Base-by-base conservation (phyloP, 805 yeast species). In the Cephaloascus fragrans region DNA sequence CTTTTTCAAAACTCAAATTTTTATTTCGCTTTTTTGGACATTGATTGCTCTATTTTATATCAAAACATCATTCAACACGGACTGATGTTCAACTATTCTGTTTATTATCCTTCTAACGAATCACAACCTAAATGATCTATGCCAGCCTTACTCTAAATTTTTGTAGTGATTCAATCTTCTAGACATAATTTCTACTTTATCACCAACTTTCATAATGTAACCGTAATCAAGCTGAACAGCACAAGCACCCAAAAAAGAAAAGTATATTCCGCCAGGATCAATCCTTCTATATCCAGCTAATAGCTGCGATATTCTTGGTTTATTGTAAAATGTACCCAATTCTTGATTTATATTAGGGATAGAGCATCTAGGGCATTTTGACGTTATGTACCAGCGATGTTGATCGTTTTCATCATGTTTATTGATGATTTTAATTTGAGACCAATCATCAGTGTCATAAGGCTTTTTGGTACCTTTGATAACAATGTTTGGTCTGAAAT, bases 111-210 rank as follows among this genome's bases (percentile, higher is more conserved):
- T n/a, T n/a, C n/a, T n/a, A n/a, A n/a, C n/a, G n/a, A n/a, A n/a
- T n/a, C n/a, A n/a, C n/a, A n/a, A n/a, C n/a, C n/a, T n/a, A n/a
- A n/a, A n/a, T n/a, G n/a, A n/a, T n/a, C n/a, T n/a, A n/a, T n/a
- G n/a, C n/a, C n/a, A n/a, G n/a, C n/a, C n/a, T n/a, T n/a, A 23
- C 12, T 31, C 18, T 16, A 31, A 31, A 16, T n/a, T n/a, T 16
- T 41, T 41, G 17, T 41, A 41, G 19, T 41, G 38, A 23, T 41
- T 41, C 16, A 41, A 20, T 38, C 33, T 36, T 35, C 32, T 38
- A 23, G 36, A 38, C 9, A 16, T 26, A 3, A 41, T 29, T 14
- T 38, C 31, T 9, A 41, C 29, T 9, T 15, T 20, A 19, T 41
- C 41, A 12, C 44, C 44, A 17, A 41, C 41, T 4, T 36, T 18